Evolutionary conservation across 495 filamentous ascomycete species (phyloP).

Genomic region (Pyrenula massariospora): DNA sequence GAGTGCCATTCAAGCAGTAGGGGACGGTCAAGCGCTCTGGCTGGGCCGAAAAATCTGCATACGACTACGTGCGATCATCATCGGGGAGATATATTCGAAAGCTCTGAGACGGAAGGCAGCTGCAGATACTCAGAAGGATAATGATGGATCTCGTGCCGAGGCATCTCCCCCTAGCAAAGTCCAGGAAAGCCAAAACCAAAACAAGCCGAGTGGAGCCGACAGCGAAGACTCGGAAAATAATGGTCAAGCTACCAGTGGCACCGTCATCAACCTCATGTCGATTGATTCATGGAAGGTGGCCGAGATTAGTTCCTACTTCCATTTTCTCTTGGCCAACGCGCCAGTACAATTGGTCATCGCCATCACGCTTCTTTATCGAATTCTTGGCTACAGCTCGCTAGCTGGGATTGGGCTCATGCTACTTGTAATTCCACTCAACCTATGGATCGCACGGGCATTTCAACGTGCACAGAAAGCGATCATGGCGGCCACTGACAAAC

Average conservation of each 20-base stretch:
- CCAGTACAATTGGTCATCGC: slow-evolving; percentile 74
- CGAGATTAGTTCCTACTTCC: slow-evolving; percentile 82
- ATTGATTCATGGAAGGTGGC: slow-evolving; percentile 99
- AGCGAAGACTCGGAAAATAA: slow-evolving; percentile 30
- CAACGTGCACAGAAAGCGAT: slow-evolving; percentile 76
- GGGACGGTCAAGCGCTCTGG: slow-evolving; percentile 81
- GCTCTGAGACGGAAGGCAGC: slow-evolving; percentile 85
- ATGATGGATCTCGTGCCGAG: slow-evolving; percentile 24
- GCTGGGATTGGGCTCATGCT: slow-evolving; percentile 91
- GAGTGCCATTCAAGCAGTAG: slow-evolving; percentile 63
- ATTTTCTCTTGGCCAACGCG: slow-evolving; percentile 78
- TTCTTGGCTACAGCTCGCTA: slow-evolving; percentile 87
- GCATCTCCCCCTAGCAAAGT: slow-evolving; percentile 53
- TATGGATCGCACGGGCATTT: slow-evolving; percentile 75
- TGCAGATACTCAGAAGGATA: slow-evolving; percentile 47
- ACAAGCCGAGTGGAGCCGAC: slow-evolving; percentile 20
- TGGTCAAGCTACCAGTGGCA: slow-evolving; percentile 80
- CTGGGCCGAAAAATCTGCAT: slow-evolving; percentile 91
- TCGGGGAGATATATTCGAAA: slow-evolving; percentile 97
- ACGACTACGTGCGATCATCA: slow-evolving; percentile 81
- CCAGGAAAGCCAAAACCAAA: slow-evolving; percentile 14
- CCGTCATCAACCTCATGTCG: slow-evolving; percentile 98
- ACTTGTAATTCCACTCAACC: slow-evolving; percentile 77
- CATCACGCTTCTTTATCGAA: slow-evolving; percentile 65
- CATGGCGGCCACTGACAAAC: slow-evolving; percentile 87